Conservation (phyloP, 768 basidiomycete genomes). For the Xanthoconium stramineum region DNA sequence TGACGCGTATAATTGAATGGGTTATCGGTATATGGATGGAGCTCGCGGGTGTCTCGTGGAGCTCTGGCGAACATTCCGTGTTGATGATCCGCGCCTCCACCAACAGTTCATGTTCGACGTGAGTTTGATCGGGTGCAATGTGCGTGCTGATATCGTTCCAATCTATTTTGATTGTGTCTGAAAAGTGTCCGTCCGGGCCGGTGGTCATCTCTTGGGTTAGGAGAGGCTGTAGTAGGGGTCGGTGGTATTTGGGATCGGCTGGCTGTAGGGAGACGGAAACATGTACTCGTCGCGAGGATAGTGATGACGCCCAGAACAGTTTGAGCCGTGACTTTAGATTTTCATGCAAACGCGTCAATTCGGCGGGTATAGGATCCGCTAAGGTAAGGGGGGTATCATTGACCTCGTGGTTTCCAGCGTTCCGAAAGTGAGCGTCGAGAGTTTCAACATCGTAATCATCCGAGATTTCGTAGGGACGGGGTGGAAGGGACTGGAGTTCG, state of each 20-base stretch:
- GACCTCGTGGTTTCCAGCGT: constrained; percentile 16
- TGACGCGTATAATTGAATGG: constrained; percentile 65
- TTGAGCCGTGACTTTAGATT: constrained; percentile 77
- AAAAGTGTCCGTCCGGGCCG: constrained; percentile 70
- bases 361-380: constrained; percentile 23
- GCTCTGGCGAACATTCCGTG: constrained; percentile 38
- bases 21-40: constrained; percentile 48
- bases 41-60: constrained; percentile 33
- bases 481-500: constrained; percentile 42
- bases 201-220: constrained; percentile 52
- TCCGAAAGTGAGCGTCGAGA: constrained; percentile 52
- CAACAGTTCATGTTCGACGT: constrained; percentile 45
- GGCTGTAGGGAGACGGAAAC: constrained; percentile 53
- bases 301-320: constrained; percentile 76
- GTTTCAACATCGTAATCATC: constrained; percentile 56
- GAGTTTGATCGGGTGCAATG: constrained; percentile 53
- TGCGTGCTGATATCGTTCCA: constrained; percentile 68
- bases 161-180: constrained; percentile 53
- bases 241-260: constrained; percentile 21
- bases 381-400: constrained; percentile 13
- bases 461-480: constrained; percentile 55
- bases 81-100: constrained; percentile 46
- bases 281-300: constrained; percentile 60
- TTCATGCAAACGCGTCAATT: constrained; percentile 56
- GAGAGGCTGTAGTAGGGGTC: constrained; percentile 41